These are phyloP conservation scores for Lenwebbia sp. DNA, from an alignment of 345 rosid species.

Conservation along the genomic window DNA sequence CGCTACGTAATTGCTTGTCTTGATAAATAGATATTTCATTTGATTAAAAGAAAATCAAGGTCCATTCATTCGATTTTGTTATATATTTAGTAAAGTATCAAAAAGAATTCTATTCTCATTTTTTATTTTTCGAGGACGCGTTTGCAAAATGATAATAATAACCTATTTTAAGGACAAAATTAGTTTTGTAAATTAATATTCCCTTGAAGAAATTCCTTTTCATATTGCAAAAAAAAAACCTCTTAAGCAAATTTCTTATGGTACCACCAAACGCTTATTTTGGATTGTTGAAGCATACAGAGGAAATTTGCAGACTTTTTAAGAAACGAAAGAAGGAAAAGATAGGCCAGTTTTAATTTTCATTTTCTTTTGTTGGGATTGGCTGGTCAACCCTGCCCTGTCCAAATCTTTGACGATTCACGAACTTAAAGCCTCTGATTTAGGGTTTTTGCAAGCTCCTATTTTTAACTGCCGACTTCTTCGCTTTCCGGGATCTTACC, in stretches of 20 bases:
- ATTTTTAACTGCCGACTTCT: background rate
- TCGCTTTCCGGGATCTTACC: background rate
- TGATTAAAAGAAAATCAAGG: background rate
- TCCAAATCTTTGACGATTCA: background rate
- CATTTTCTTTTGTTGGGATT: background rate
- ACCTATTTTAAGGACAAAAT: background rate
- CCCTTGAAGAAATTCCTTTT: background rate
- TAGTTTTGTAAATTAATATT: background rate
- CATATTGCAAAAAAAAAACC: background rate
- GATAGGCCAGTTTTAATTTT: background rate
- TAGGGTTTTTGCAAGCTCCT: background rate
- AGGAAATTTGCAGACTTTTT: background rate
- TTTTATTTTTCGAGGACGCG: background rate
- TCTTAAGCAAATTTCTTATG: background rate
- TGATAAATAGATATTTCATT: background rate
- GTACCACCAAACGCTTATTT: background rate
- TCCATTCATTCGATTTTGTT: fast-evolving
- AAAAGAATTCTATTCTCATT: background rate
- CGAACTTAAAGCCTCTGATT: background rate
- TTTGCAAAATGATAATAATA: background rate
- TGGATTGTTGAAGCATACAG: background rate
- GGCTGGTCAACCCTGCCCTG: background rate
- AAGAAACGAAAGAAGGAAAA: background rate
- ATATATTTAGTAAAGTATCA: background rate
- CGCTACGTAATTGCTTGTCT: background rate